phyloP scores from a whole-genome alignment of 108 stramenopile species.

The Nitzschia palea region DNA sequence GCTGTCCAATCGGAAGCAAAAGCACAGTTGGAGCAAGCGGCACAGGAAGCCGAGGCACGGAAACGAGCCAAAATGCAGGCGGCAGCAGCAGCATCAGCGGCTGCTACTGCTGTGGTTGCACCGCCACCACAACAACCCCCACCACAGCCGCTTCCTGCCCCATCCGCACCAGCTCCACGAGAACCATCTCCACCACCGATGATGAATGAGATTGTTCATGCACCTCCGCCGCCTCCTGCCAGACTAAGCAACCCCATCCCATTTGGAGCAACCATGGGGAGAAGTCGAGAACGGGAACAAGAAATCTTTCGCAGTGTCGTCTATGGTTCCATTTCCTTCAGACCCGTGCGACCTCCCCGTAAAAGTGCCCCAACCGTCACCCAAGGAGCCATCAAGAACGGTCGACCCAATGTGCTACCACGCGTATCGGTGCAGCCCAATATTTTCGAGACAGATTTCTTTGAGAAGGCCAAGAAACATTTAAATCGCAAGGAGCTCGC shows the following conservation, averaged over 20 bases:
- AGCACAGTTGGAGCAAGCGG: constrained; percentile 82
- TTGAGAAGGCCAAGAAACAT: constrained; percentile 70
- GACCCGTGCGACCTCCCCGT: constrained; percentile 73
- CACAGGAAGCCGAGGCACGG: constrained; percentile 83
- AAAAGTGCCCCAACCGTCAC: constrained; percentile 56
- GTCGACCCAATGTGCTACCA: constrained; percentile 71
- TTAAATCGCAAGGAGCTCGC: constrained; percentile 70
- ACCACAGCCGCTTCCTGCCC: not conserved
- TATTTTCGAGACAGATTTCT: constrained; percentile 71
- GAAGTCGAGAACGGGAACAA: constrained; percentile 68
- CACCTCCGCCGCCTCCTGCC: constrained; percentile 14
- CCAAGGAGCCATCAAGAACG: constrained; percentile 62
- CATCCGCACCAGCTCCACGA: constrained; percentile 12
- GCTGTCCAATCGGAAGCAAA: constrained; percentile 98
- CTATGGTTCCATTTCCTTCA: constrained; percentile 77
- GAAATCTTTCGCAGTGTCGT: constrained; percentile 64
- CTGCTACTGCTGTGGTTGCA: constrained; percentile 33
- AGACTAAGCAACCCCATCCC: constrained; percentile 46
- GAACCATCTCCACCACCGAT: constrained; percentile 18
- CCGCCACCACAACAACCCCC: constrained; percentile 27
- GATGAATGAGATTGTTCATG: constrained; percentile 12
- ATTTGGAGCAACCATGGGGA: constrained; percentile 79
- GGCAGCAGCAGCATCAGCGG: constrained; percentile 8
- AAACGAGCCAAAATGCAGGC: constrained; percentile 33
- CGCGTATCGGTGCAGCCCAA: constrained; percentile 54